These are phyloP conservation scores for Mitragyna speciosa DNA, from an alignment of 257 asterid genomes.

Conservation along the genomic window DNA sequence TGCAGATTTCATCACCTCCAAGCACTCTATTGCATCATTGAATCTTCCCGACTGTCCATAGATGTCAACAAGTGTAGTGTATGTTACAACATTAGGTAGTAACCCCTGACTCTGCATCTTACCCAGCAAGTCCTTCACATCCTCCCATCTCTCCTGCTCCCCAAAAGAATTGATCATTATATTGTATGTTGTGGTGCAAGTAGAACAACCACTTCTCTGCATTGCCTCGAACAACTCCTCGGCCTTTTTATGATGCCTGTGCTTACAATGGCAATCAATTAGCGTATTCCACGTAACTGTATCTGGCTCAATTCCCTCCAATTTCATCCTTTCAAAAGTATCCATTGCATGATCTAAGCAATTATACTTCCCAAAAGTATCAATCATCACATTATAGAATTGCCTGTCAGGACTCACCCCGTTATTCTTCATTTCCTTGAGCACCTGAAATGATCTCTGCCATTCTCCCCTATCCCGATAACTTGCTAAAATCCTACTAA, in stretches of 20 bases:
- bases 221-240: slow-evolving; percentile 70
- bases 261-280: slow-evolving; percentile 87
- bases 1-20: slow-evolving; percentile 87
- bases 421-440: slow-evolving; percentile 79
- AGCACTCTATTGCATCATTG: slow-evolving; percentile 84
- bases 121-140: slow-evolving; percentile 62
- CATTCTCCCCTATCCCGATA: slow-evolving; percentile 94
- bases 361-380: slow-evolving; percentile 86
- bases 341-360: slow-evolving; percentile 88
- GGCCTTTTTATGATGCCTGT: slow-evolving; percentile 58
- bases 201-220: slow-evolving; percentile 65
- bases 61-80: slow-evolving; percentile 84
- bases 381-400: slow-evolving; percentile 88
- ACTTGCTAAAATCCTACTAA: slow-evolving; percentile 72
- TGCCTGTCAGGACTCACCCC: slow-evolving; percentile 81
- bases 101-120: slow-evolving; percentile 79
- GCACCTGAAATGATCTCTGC: slow-evolving; percentile 92
- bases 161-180: slow-evolving; percentile 87
- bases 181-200: slow-evolving; percentile 84
- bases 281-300: slow-evolving; percentile 91
- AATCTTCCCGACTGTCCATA: slow-evolving; percentile 89
- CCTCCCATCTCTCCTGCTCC: slow-evolving; percentile 83
- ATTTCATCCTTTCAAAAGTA: slow-evolving; percentile 74
- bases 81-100: slow-evolving; percentile 82
- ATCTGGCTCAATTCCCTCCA: slow-evolving; percentile 75